phyloP scores from a whole-genome alignment of 148 eudicot genomes.

The Amaranthus hypochondriacus region DNA sequence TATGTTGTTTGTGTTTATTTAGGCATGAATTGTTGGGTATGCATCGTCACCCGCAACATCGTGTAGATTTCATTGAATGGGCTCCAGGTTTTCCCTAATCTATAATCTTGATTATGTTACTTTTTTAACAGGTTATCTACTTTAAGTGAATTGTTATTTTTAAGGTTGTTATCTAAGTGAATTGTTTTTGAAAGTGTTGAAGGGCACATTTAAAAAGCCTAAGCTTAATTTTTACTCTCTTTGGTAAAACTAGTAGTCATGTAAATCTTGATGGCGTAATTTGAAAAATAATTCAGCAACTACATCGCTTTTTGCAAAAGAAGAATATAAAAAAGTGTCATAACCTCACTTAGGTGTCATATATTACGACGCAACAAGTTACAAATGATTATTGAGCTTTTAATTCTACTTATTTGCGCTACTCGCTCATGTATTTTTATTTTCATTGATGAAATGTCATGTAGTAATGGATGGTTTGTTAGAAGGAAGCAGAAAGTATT shows the following conservation, averaged over 20 bases:
- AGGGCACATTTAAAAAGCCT: not conserved
- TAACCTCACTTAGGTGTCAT: too few species aligned
- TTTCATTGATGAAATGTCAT: too few species aligned
- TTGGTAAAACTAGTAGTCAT: too few species aligned
- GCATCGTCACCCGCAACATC: constrained; percentile 79
- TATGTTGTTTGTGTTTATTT: constrained; percentile 17
- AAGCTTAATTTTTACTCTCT: not conserved
- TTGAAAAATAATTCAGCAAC: too few species aligned
- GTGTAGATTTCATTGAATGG: constrained; percentile 97
- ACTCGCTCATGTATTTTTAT: too few species aligned
- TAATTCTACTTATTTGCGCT: too few species aligned
- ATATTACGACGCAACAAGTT: too few species aligned
- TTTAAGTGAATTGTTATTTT: not conserved
- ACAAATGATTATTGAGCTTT: too few species aligned
- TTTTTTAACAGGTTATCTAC: not conserved
- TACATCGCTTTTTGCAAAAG: not conserved
- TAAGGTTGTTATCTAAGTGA: not conserved
- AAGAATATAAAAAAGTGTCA: not conserved
- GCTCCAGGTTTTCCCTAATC: constrained; percentile 74
- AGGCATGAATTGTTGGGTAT: constrained; percentile 81
- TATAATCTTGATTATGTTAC: not conserved
- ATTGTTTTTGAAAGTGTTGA: not conserved
- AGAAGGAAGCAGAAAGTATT: too few species aligned
- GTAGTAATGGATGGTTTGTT: too few species aligned
- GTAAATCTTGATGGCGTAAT: too few species aligned